A percentile compares a stretch with the other conserved stretches of the same genome.
These are phyloP conservation scores for Tripterygium wilfordii DNA, from an alignment of 177 flowering plant genomes.

Conservation along the genomic window DNA sequence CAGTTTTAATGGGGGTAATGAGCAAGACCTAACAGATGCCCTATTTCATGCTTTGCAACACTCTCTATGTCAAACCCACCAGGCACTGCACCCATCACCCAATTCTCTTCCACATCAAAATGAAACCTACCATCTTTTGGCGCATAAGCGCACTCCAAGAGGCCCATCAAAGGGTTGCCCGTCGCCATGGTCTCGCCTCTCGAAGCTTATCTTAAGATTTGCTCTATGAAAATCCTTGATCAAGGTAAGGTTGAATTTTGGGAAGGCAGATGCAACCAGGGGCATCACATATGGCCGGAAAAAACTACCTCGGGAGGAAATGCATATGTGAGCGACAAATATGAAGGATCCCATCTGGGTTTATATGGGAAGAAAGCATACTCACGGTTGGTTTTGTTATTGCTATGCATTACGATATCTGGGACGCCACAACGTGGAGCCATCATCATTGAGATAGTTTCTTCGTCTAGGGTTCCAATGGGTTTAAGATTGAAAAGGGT, in stretches of 20 bases:
- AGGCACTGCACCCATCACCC: too few species aligned
- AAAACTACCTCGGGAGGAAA: too few species aligned
- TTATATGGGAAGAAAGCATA: background rate
- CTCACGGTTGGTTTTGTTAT: background rate
- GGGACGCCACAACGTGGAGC: background rate
- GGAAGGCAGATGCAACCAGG: too few species aligned
- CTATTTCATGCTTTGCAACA: too few species aligned
- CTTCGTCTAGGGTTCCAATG: background rate
- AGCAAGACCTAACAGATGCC: too few species aligned
- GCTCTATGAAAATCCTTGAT: background rate
- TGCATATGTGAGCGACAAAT: too few species aligned
- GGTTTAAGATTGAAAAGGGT: background rate
- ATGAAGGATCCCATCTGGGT: background rate
- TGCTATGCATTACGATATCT: background rate
- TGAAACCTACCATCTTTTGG: slow-evolving; percentile 7
- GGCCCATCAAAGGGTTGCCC: slow-evolving; percentile 11
- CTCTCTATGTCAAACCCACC: too few species aligned
- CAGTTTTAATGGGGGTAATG: too few species aligned
- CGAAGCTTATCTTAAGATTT: slow-evolving; percentile 5
- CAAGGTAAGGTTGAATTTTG: slow-evolving; percentile 10
- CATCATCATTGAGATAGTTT: background rate
- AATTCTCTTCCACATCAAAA: slow-evolving; percentile 10
- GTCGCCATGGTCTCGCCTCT: slow-evolving; percentile 8
- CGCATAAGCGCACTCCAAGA: background rate
- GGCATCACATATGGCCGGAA: too few species aligned